Evolutionary conservation across 768 basidiomycete genomes (phyloP), one percentile per base, ranked within the genome.

Genomic region (Mycena olivaceomarginata): DNA sequence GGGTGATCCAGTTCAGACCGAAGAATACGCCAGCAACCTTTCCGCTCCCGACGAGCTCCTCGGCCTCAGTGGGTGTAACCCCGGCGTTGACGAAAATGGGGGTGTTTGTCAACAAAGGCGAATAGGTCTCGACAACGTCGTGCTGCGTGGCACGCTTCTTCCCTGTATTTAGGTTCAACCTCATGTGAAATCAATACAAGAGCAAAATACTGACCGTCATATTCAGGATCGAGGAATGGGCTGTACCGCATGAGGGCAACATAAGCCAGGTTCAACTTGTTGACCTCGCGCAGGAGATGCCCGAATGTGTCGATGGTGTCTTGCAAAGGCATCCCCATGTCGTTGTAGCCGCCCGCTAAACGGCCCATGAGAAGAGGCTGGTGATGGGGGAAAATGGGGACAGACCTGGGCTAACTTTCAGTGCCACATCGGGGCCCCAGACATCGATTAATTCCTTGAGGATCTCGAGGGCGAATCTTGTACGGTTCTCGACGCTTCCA

Each of bases 401-500:
- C 62, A 16, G 4, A 63, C 62, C 39, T 20, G 62, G 62, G n/a
- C 40, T 63, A 5, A 63, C 16, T 63, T 41, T 63, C 40, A 63
- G 2, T 0, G 40, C 62, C 12, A 63, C 62, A 12, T 63, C 20
- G 5, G 62, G 62, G 62, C 62, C 62, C 10, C 10, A 63, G 18
- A 63, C 85, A 7, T 83, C 80, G 45, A 80, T 69, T 40, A 84
- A 53, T n/a, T 77, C 83, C 68, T 85, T 82, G 51, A 84, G 67
- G 53, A 80, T 83, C 78, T 87, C 86, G 25, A 86, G 79, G 2
- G 81, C 77, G 80, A 90, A 89, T 5, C 87, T 80, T 2, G 82
- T 77, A 22, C 88, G 84, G 81, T 88, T 88, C 79, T 88, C 86
- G 48, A 86, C 67, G 15, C 82, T 83, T 2, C 89, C 89, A n/a